phyloP scores from a whole-genome alignment of 352 stramenopile species.

The Phytopythium helicoides region DNA sequence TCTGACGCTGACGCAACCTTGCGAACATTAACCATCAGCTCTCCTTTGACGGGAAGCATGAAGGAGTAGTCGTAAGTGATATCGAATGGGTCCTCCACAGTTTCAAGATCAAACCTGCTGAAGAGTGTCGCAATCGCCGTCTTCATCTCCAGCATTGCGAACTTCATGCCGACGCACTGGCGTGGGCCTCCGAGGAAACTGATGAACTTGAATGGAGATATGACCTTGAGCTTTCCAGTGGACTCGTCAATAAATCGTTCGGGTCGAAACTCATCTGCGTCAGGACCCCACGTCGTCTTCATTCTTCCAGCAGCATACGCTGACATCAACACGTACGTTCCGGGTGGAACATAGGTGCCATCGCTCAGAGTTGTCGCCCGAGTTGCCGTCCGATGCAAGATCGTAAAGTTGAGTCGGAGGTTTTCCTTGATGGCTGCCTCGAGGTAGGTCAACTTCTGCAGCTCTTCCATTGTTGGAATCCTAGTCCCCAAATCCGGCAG shows the following conservation, averaged over 20 bases:
- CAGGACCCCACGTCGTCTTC: conserved; percentile 52
- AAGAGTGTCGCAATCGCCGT: conserved; percentile 47
- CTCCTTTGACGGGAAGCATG: conserved; percentile 32
- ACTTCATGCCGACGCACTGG: conserved; percentile 58
- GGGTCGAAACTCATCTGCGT: conserved; percentile 42
- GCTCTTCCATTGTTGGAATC: too few relatives aligned
- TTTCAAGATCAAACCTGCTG: conserved; percentile 42
- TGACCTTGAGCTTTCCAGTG: conserved; percentile 29
- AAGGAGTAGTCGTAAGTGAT: conserved; percentile 44
- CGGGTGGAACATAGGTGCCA: conserved; percentile 59
- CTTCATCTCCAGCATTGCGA: conserved; percentile 79
- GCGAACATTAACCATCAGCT: conserved; percentile 20
- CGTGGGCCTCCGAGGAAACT: conserved; percentile 67
- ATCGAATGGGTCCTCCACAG: conserved; percentile 27
- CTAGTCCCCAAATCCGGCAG: too few relatives aligned
- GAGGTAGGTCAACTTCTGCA: conserved; percentile 38
- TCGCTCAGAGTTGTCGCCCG: conserved; percentile 55
- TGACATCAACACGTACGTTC: conserved; percentile 47
- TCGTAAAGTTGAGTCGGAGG: conserved; percentile 58
- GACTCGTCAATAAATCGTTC: conserved; percentile 53
- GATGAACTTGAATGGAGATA: conserved; percentile 58
- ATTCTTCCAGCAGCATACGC: conserved; percentile 50
- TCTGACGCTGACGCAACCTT: conserved; percentile 5
- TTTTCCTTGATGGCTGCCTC: conserved; percentile 57
- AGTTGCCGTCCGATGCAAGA: conserved; percentile 26